Evolutionary conservation across 495 filamentous ascomycete genomes (phyloP).

Genomic region (Podospora didyma): DNA sequence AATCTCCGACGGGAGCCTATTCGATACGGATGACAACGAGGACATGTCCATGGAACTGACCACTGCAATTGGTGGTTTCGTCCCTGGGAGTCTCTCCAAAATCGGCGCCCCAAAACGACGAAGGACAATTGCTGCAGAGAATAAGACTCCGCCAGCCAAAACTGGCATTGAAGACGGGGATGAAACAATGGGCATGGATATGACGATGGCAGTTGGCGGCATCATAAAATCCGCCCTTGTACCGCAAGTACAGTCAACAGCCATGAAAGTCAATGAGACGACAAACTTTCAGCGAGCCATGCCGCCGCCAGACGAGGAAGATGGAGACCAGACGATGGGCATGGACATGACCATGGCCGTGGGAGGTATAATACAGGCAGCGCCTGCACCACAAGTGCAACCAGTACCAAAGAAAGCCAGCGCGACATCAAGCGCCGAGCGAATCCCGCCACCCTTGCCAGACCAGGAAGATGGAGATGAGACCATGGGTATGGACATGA

Average conservation of each 20-base stretch:
- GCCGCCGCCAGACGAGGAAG: constrained; percentile 14
- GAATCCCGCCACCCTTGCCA: background rate
- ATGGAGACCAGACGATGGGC: constrained; percentile 47
- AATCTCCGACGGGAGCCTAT: constrained; percentile 20
- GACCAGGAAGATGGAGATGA: constrained; percentile 32
- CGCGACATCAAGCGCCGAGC: constrained; percentile 10
- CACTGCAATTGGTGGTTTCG: constrained; percentile 62
- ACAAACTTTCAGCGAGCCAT: constrained; percentile 15
- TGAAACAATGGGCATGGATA: constrained; percentile 55
- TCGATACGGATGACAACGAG: constrained; percentile 46
- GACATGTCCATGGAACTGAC: constrained; percentile 85
- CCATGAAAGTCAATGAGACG: too few species aligned
- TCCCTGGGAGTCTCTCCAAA: constrained; percentile 36
- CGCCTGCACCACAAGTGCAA: constrained; percentile 31
- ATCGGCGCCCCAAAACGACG: constrained; percentile 20
- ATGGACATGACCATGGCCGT: constrained; percentile 60
- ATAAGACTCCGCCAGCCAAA: background rate
- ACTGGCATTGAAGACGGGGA: constrained; percentile 26
- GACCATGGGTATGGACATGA: constrained; percentile 61
- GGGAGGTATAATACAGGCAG: constrained; percentile 49
- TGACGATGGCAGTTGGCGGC: constrained; percentile 67
- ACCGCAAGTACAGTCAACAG: too few species aligned
- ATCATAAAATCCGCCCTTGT: constrained; percentile 40
- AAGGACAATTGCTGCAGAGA: constrained; percentile 18
- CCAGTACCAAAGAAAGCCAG: constrained; percentile 43